Evolutionary conservation across 306 rosid species (phyloP).

Genomic region (Mimosa pudica): DNA sequence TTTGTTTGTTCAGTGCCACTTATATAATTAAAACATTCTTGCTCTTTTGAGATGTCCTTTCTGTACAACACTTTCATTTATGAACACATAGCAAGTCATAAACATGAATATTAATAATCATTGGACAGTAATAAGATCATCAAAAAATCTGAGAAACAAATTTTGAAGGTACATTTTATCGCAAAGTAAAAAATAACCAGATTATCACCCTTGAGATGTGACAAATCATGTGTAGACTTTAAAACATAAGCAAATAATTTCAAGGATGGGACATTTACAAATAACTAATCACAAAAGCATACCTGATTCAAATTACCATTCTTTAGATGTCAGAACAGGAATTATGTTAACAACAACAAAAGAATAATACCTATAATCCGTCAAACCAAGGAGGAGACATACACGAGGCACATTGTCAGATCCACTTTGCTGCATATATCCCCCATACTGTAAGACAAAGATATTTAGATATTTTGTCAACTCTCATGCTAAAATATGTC

Average conservation of each 20-base stretch:
- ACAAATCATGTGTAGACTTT: constrained; percentile 1
- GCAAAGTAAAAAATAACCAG: constrained; percentile 5
- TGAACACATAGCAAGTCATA: neutral
- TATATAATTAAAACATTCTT: neutral
- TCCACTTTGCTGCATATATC: constrained; percentile 47
- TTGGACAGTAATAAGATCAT: neutral
- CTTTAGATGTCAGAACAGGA: constrained; percentile 8
- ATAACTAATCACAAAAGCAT: constrained; percentile 9
- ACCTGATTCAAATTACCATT: constrained; percentile 7
- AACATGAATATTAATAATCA: constrained; percentile 5
- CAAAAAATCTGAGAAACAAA: too few species aligned
- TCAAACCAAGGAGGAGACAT: constrained; percentile 84
- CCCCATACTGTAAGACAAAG: constrained; percentile 67
- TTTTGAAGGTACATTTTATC: neutral
- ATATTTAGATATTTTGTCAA: neutral
- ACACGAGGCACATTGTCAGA: constrained; percentile 50
- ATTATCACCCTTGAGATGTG: constrained; percentile 13
- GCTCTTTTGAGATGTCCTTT: neutral
- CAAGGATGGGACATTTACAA: neutral
- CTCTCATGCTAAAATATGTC: neutral
- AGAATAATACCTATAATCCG: constrained; percentile 76
- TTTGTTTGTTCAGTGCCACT: neutral
- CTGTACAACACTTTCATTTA: neutral
- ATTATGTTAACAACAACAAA: neutral
- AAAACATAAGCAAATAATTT: neutral